phyloP scores from a whole-genome alignment of 768 basidiomycete genomes.

The Boletus insuetus region DNA sequence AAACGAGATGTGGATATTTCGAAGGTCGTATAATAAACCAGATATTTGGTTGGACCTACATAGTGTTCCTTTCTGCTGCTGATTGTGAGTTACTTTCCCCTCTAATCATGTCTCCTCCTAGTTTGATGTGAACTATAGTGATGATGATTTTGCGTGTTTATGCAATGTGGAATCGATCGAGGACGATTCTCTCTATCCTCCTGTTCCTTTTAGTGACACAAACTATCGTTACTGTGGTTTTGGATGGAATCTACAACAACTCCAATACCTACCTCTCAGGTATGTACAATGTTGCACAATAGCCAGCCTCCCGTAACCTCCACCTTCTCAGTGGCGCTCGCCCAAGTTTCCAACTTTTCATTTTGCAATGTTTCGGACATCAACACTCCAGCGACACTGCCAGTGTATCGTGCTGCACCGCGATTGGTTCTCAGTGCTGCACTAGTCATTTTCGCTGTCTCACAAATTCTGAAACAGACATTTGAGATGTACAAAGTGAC shows the following conservation, averaged over 20 bases:
- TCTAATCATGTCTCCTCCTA: neutral
- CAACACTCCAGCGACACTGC: neutral
- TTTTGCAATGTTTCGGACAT: neutral
- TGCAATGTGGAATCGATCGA: neutral
- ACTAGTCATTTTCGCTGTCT: too few species aligned
- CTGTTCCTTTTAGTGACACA: neutral
- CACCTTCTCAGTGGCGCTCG: neutral
- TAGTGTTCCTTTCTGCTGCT: neutral
- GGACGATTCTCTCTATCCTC: neutral
- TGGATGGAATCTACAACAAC: neutral
- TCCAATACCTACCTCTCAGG: neutral
- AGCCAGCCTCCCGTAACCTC: too few species aligned
- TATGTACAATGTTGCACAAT: neutral
- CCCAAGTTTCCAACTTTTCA: neutral
- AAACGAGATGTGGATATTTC: neutral
- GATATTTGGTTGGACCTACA: rapidly evolving
- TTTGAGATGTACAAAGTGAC: too few species aligned
- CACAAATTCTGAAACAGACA: too few species aligned
- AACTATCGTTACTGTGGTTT: too few species aligned
- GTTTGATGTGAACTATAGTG: neutral
- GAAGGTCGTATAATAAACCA: neutral
- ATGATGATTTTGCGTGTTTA: neutral
- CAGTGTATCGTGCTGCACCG: too few species aligned
- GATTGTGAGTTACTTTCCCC: neutral
- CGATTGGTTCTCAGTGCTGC: too few species aligned